phyloP scores from a whole-genome alignment of 2,329 filamentous ascomycete genomes.

The Rugonectria rugulosa region DNA sequence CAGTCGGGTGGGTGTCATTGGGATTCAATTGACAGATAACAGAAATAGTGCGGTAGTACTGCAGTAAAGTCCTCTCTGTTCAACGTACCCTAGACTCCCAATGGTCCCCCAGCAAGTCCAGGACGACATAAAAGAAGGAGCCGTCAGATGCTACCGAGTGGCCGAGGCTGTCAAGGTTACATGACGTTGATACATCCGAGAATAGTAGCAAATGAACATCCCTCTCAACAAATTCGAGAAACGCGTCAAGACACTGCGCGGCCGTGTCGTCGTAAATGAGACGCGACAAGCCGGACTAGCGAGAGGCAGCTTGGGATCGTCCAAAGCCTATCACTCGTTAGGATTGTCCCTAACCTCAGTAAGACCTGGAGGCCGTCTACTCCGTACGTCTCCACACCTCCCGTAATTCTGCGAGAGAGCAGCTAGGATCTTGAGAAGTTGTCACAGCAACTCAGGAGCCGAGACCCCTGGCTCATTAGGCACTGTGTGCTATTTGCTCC shows the following conservation, averaged over 20 bases:
- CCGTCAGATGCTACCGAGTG: constrained; percentile 14
- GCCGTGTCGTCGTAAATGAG: constrained; percentile 3
- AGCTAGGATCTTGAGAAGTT: constrained; percentile 28
- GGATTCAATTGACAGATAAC: too few relatives aligned
- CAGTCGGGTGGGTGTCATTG: too few relatives aligned
- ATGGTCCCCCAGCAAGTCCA: neutral
- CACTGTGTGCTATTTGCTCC: constrained; percentile 12
- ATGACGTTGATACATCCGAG: constrained; percentile 5
- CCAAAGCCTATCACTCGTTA: constrained; percentile 14
- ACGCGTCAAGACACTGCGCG: constrained; percentile 15
- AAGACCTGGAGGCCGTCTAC: constrained; percentile 16
- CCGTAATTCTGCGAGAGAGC: constrained; percentile 24
- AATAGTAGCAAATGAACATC: constrained; percentile 18
- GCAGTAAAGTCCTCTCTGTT: too few relatives aligned
- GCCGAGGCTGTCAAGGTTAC: constrained; percentile 15
- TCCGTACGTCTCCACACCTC: constrained; percentile 30
- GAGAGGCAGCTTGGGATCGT: constrained; percentile 27
- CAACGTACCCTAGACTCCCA: constrained; percentile 2
- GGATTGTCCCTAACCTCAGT: neutral
- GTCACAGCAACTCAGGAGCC: constrained; percentile 35
- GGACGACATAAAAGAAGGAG: neutral
- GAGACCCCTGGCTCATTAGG: constrained; percentile 30
- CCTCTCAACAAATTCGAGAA: neutral
- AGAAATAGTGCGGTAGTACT: too few relatives aligned
- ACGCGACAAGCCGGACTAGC: constrained; percentile 18